Evolutionary conservation across 139 green algal genomes (phyloP).

Genomic region (Volvox reticuliferus): DNA sequence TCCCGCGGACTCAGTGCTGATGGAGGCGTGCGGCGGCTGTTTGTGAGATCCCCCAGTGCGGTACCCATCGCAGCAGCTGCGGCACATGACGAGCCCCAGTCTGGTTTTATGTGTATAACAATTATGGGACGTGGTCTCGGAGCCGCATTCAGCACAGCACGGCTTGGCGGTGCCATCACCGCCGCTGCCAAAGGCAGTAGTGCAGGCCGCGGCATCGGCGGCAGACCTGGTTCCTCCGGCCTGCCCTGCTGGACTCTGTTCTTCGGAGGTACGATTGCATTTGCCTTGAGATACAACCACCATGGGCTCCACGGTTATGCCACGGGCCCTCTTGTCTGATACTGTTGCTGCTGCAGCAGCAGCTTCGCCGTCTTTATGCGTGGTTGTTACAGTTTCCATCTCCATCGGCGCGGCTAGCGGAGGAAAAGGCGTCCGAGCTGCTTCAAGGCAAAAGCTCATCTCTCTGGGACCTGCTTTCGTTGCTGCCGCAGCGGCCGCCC

Average conservation of each 20-base stretch:
- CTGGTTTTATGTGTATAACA: background rate
- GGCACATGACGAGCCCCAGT: conserved; percentile 5
- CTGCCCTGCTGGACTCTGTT: background rate
- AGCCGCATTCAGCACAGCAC: conserved; percentile 16
- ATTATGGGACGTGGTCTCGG: background rate
- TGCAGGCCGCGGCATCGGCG: background rate
- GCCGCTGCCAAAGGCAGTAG: background rate
- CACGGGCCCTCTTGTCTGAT: background rate
- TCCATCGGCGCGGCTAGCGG: too few species aligned
- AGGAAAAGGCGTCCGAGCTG: too few species aligned
- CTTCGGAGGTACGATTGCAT: too few species aligned
- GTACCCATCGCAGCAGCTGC: conserved; percentile 25
- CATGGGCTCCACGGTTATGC: background rate
- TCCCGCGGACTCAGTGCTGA: background rate
- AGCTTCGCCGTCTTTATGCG: too few species aligned
- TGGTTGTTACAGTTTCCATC: too few species aligned
- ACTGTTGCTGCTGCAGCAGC: background rate
- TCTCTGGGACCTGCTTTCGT: too few species aligned
- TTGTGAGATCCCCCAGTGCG: background rate
- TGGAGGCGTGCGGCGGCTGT: background rate
- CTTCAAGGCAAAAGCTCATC: too few species aligned
- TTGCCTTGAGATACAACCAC: too few species aligned
- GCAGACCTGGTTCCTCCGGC: background rate
- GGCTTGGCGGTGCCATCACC: background rate
- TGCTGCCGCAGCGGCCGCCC: too few species aligned